phyloP scores from a whole-genome alignment of 305 asterid genomes.

The Fraxinus ornus region DNA sequence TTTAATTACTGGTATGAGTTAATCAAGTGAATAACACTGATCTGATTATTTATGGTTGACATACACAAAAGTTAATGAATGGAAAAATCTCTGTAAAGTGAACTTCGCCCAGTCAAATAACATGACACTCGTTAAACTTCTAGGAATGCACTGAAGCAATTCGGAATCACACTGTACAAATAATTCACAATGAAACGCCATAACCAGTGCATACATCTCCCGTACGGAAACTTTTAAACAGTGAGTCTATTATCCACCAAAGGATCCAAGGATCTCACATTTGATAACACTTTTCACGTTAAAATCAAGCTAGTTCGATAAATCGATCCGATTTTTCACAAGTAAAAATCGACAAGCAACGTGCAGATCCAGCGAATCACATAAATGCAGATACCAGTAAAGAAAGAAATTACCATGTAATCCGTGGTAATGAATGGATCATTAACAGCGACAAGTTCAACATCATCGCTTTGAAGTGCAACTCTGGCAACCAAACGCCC shows the following conservation, averaged over 20 bases:
- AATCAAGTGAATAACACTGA: not conserved
- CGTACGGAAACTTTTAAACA: not conserved
- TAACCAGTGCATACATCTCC: not conserved
- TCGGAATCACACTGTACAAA: not conserved
- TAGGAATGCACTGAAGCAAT: not conserved
- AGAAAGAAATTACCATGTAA: conserved; percentile 40
- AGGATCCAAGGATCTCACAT: not conserved
- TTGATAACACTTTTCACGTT: not conserved
- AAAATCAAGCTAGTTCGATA: not conserved
- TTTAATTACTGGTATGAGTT: not conserved
- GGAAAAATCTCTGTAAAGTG: not conserved
- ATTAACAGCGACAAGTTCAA: conserved; percentile 58
- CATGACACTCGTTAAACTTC: not conserved
- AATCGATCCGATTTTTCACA: not conserved
- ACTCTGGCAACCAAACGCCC: conserved; percentile 61
- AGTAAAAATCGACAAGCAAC: not conserved
- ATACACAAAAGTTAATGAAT: not conserved
- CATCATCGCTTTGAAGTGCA: conserved; percentile 51
- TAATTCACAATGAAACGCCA: not conserved
- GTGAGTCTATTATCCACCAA: not conserved
- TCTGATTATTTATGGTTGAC: not conserved
- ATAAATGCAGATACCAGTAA: not conserved
- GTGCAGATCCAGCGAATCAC: not conserved
- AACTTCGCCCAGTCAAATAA: not conserved
- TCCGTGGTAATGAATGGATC: conserved; percentile 59